phyloP scores from a whole-genome alignment of 2,329 filamentous ascomycete genomes.

The Fusarium albidum region DNA sequence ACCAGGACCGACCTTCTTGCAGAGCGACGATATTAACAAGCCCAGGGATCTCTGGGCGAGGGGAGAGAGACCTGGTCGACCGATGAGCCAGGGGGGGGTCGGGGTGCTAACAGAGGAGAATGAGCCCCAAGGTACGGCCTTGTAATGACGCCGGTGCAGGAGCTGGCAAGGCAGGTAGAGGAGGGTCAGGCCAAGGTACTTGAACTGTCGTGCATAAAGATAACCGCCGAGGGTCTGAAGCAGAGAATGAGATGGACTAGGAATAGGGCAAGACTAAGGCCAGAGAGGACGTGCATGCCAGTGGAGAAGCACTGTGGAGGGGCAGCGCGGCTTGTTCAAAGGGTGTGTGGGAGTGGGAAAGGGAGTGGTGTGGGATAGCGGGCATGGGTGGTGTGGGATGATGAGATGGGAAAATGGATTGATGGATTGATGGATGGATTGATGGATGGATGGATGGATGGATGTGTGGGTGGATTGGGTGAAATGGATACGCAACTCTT shows the following conservation, averaged over 20 bases:
- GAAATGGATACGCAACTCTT: slow-evolving; percentile 21
- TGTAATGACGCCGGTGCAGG: slow-evolving; percentile 24
- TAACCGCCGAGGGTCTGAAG: slow-evolving; percentile 41
- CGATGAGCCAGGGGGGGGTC: slow-evolving; percentile 24
- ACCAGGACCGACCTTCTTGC: slow-evolving; percentile 27
- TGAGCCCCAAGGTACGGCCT: slow-evolving; percentile 31
- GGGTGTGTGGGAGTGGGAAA: slow-evolving; percentile 19
- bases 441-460: slow-evolving; percentile 9
- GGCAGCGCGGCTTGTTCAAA: slow-evolving; percentile 22
- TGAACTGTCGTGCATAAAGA: slow-evolving; percentile 43
- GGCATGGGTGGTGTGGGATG: slow-evolving; percentile 9
- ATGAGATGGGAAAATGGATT: slow-evolving; percentile 15
- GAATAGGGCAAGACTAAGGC: slow-evolving; percentile 28
- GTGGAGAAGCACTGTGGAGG: slow-evolving; percentile 33
- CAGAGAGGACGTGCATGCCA: slow-evolving; percentile 32
- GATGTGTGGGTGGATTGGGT: slow-evolving; percentile 8
- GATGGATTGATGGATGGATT: slow-evolving; percentile 9
- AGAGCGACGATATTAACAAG: slow-evolving; percentile 35
- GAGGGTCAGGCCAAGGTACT: slow-evolving; percentile 26
- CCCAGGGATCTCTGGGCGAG: slow-evolving; percentile 29
- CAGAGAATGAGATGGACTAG: slow-evolving; percentile 26
- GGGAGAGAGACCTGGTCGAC: slow-evolving; percentile 24
- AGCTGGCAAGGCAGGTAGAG: slow-evolving; percentile 20
- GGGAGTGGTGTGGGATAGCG: slow-evolving; percentile 8
- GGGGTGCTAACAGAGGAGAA: slow-evolving; percentile 28